These are phyloP conservation scores for Turnera subulata DNA, from an alignment of 345 rosid genomes.

Conservation along the genomic window DNA sequence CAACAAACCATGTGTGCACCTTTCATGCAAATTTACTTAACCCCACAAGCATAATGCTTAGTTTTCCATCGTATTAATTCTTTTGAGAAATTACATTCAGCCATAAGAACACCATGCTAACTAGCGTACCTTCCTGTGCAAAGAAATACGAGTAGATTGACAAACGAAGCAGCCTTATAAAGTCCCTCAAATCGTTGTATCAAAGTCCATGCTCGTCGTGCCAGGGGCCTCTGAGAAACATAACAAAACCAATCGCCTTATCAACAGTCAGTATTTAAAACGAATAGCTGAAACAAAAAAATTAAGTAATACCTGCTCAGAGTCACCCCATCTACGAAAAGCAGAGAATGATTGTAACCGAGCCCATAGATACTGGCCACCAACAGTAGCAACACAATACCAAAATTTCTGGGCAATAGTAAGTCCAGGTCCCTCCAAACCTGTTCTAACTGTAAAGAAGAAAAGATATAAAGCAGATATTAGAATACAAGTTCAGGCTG, in stretches of 20 bases:
- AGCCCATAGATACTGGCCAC: constrained; percentile 93
- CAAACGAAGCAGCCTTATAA: constrained; percentile 88
- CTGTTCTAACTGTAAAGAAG: constrained; percentile 66
- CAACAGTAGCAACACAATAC: constrained; percentile 88
- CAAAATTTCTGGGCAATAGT: constrained; percentile 79
- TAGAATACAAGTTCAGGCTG: not conserved
- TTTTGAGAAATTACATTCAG: not conserved
- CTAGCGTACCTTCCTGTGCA: constrained; percentile 73
- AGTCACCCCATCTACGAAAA: constrained; percentile 96
- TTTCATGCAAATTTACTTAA: not conserved
- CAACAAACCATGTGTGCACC: too few relatives aligned
- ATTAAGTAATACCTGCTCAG: constrained; percentile 59
- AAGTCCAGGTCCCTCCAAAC: constrained; percentile 93
- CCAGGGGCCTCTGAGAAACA: constrained; percentile 70
- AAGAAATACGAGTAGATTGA: constrained; percentile 82
- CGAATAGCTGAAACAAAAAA: not conserved
- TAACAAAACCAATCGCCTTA: not conserved
- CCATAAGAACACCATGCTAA: not conserved
- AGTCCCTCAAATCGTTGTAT: constrained; percentile 77
- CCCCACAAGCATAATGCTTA: not conserved
- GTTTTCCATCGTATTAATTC: not conserved
- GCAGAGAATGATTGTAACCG: constrained; percentile 92
- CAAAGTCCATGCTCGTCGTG: constrained; percentile 71
- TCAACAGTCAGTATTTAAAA: not conserved
- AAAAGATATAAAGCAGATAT: not conserved